These are phyloP conservation scores for Pseudogymnoascus verrucosus DNA, from an alignment of 2,329 filamentous ascomycete species.

Conservation along the genomic window DNA sequence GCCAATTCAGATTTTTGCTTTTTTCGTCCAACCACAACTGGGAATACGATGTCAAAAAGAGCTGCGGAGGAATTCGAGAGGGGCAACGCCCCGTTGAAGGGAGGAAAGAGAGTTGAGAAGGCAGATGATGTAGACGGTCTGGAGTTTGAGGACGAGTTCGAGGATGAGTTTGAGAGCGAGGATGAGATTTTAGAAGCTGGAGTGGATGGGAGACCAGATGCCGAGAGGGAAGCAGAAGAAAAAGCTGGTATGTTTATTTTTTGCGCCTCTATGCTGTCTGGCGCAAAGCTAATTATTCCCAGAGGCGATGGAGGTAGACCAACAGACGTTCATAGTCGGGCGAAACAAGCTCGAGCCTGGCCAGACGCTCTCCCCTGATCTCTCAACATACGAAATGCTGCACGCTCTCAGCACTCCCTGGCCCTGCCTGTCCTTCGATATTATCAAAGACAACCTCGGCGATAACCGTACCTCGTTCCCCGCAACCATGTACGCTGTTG, in stretches of 20 bases:
- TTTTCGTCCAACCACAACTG: constrained; percentile 5
- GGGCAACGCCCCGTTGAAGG: constrained; percentile 46
- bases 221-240: constrained; percentile 86
- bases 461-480: constrained; percentile 90
- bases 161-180: constrained; percentile 82
- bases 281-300: constrained; percentile 19
- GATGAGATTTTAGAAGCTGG: constrained; percentile 93
- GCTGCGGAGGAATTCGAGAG: constrained; percentile 42
- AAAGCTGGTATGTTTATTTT: constrained; percentile 47
- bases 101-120: constrained; percentile 51
- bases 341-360: constrained; percentile 84
- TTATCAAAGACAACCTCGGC: constrained; percentile 77
- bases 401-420: constrained; percentile 90
- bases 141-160: constrained; percentile 94
- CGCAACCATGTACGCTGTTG: constrained; percentile 88
- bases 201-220: constrained; percentile 85
- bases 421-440: constrained; percentile 95
- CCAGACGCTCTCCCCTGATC: constrained; percentile 83
- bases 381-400: constrained; percentile 95
- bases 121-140: constrained; percentile 62
- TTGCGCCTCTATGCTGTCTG: background rate
- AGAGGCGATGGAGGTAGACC: constrained; percentile 87
- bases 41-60: constrained; percentile 49
- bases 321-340: constrained; percentile 91
- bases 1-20: background rate